These are phyloP conservation scores for Ceratocystis papillata DNA, from an alignment of 2,329 filamentous ascomycete genomes.

Conservation along the genomic window DNA sequence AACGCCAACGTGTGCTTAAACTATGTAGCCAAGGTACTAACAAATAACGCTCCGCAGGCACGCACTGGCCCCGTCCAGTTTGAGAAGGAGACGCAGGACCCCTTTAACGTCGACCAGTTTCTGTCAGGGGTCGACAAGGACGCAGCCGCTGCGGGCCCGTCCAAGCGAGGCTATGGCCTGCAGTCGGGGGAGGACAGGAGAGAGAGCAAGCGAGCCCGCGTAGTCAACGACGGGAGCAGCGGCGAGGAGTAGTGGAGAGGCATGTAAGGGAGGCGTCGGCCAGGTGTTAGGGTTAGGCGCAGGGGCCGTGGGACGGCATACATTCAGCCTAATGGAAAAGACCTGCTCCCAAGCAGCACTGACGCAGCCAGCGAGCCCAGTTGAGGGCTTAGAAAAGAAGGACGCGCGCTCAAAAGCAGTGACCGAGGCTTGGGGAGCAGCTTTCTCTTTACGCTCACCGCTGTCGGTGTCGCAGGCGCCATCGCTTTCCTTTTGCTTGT, in stretches of 20 bases:
- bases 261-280: neutral
- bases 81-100: slow-evolving; percentile 75
- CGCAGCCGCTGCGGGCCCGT: slow-evolving; percentile 34
- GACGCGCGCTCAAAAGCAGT: too few relatives aligned
- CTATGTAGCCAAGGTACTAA: neutral
- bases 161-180: slow-evolving; percentile 66
- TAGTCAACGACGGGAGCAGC: slow-evolving; percentile 55
- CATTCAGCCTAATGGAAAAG: too few relatives aligned
- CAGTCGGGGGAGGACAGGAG: slow-evolving; percentile 49
- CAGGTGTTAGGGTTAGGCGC: too few relatives aligned
- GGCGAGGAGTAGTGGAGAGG: neutral
- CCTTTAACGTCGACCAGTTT: slow-evolving; percentile 91
- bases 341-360: too few relatives aligned
- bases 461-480: too few relatives aligned
- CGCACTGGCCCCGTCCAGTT: slow-evolving; percentile 92
- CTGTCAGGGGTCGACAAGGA: slow-evolving; percentile 65
- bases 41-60: slow-evolving; percentile 37
- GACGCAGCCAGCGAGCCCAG: too few relatives aligned
- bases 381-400: too few relatives aligned
- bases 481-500: too few relatives aligned
- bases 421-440: too few relatives aligned
- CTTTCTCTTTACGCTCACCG: too few relatives aligned
- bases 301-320: too few relatives aligned
- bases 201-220: slow-evolving; percentile 60
- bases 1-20: neutral